Conservation (phyloP, 1,139 yeast genomes). For the Saccharomycopsis phalli region DNA sequence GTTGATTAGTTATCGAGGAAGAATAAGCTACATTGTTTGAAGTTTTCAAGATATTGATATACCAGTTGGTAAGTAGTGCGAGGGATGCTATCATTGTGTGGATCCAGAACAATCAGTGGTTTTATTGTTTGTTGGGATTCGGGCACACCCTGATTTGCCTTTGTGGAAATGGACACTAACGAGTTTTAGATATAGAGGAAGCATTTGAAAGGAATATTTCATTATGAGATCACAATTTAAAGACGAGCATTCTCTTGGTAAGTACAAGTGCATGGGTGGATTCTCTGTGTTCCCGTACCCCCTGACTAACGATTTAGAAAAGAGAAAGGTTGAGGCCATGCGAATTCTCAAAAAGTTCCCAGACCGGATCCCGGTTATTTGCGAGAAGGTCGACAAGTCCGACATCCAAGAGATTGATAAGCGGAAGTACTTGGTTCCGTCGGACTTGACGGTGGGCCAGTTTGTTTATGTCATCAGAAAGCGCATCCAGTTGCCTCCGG, state of each 20-base stretch:
- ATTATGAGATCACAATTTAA: slow-evolving; percentile 83
- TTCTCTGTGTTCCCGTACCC: not conserved
- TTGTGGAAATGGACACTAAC: not conserved
- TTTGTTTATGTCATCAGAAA: slow-evolving; percentile 95
- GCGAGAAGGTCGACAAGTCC: slow-evolving; percentile 95
- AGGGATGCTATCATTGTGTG: too few species aligned
- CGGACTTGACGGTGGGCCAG: slow-evolving; percentile 94
- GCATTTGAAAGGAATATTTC: too few species aligned
- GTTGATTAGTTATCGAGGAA: not conserved
- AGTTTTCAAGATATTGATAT: too few species aligned
- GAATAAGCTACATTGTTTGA: too few species aligned
- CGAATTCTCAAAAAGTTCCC: slow-evolving; percentile 83
- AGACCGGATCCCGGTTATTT: slow-evolving; percentile 92
- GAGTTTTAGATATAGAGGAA: too few species aligned
- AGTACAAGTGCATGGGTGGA: slow-evolving; percentile 26
- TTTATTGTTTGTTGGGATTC: too few species aligned
- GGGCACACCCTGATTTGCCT: too few species aligned
- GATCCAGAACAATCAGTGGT: too few species aligned
- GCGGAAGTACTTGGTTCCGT: slow-evolving; percentile 92
- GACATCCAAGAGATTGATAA: slow-evolving; percentile 95
- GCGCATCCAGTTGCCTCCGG: slow-evolving; percentile 91
- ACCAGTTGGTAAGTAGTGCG: too few species aligned
- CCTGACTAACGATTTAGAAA: slow-evolving; percentile 38
- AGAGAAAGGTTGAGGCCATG: slow-evolving; percentile 92
- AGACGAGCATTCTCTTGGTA: slow-evolving; percentile 85